Conservation (phyloP, 495 filamentous ascomycete genomes). For the Xylaria longipes region DNA sequence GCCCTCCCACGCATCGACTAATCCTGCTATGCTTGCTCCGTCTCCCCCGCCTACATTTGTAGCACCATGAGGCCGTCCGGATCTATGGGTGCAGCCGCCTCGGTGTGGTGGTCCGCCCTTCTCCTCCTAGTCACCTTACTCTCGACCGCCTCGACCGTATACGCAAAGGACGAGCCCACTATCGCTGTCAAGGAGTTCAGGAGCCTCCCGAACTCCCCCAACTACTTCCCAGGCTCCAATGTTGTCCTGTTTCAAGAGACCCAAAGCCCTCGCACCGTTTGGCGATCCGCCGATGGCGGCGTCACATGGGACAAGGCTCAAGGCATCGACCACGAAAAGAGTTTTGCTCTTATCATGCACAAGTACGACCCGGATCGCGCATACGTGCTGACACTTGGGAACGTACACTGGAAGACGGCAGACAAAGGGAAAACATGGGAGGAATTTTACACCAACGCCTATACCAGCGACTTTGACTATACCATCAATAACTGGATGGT, state of each 20-base stretch:
- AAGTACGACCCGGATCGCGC: conserved; percentile 78
- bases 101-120: conserved; percentile 47
- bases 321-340: conserved; percentile 66
- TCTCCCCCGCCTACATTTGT: conserved; percentile 25
- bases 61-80: conserved; percentile 54
- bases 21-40: conserved; percentile 39
- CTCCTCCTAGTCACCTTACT: conserved; percentile 34
- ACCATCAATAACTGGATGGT: conserved; percentile 56
- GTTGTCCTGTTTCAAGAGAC: conserved; percentile 70
- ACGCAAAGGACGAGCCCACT: conserved; percentile 58
- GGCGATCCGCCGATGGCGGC: conserved; percentile 80
- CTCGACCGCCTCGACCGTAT: conserved; percentile 45
- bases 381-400: conserved; percentile 71
- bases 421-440: conserved; percentile 83
- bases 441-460: conserved; percentile 65
- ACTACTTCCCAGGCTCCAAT: conserved; percentile 89
- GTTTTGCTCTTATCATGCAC: conserved; percentile 69
- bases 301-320: conserved; percentile 71
- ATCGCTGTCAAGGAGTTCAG: conserved; percentile 64
- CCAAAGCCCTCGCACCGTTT: conserved; percentile 58
- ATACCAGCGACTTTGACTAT: conserved; percentile 49
- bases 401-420: conserved; percentile 77
- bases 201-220: conserved; percentile 63
- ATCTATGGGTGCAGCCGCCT: conserved; percentile 50
- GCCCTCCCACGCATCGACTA: background rate